A percentile compares a stretch with the other conserved stretches of the same genome.
Evolutionary conservation across 106 monocot genomes (phyloP).

Genomic region (Dioscorea alata): DNA sequence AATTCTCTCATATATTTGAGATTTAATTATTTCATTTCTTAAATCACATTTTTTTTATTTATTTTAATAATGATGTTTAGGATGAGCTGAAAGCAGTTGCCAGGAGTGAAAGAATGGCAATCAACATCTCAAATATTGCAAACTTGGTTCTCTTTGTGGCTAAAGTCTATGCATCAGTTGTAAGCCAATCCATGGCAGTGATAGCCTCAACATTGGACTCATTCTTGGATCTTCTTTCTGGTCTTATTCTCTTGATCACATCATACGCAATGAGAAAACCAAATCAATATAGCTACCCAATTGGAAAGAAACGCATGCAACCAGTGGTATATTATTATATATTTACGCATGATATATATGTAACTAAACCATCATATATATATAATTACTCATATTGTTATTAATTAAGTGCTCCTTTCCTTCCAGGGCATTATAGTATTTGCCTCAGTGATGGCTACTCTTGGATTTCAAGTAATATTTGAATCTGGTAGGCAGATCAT

Average conservation of each 20-base stretch:
- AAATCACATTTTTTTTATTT: background rate
- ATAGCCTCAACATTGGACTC: conserved; percentile 92
- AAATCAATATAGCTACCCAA: conserved; percentile 67
- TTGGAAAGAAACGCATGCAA: conserved; percentile 93
- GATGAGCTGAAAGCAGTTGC: conserved; percentile 52
- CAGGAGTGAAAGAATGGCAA: conserved; percentile 62
- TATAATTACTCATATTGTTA: background rate
- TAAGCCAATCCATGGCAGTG: conserved; percentile 73
- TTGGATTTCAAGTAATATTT: conserved; percentile 80
- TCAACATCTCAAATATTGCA: conserved; percentile 56
- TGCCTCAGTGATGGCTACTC: conserved; percentile 89
- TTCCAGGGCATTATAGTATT: conserved; percentile 80
- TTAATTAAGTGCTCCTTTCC: background rate
- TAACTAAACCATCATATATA: background rate
- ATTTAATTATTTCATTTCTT: too few relatives aligned
- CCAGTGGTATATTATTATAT: conserved; percentile 48
- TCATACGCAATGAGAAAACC: conserved; percentile 71
- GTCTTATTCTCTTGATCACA: conserved; percentile 84
- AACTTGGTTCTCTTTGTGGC: conserved; percentile 63
- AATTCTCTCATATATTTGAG: too few relatives aligned
- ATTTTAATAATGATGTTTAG: conserved; percentile 21
- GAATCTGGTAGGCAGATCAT: conserved; percentile 59
- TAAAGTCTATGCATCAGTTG: conserved; percentile 64
- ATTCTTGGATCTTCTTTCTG: conserved; percentile 80
- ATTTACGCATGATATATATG: background rate